phyloP scores from a whole-genome alignment of 108 stramenopile genomes.

The Licmophora abbreviata region DNA sequence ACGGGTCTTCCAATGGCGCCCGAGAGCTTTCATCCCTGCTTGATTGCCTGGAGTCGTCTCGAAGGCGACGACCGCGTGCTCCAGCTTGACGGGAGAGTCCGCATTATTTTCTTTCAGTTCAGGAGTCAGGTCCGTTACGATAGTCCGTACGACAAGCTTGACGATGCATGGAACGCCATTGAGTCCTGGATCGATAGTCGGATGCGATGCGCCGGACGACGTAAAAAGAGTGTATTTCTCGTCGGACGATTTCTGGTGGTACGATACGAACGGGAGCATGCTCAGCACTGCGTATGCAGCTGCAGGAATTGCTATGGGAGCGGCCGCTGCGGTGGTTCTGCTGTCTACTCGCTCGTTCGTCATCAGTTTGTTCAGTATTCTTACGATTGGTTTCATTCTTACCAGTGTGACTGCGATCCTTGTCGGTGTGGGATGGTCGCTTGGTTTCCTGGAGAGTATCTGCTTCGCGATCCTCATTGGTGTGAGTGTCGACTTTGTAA shows the following conservation, averaged over 20 bases:
- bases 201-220: conserved; percentile 14
- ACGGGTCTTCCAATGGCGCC: conserved; percentile 21
- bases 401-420: conserved; percentile 38
- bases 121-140: conserved; percentile 19
- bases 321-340: conserved; percentile 32
- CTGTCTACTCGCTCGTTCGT: conserved; percentile 30
- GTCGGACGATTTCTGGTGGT: conserved; percentile 37
- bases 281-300: conserved; percentile 7
- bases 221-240: conserved; percentile 18
- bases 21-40: conserved; percentile 35
- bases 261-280: conserved; percentile 40
- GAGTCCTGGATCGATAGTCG: conserved; percentile 30
- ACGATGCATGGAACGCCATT: conserved; percentile 29
- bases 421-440: conserved; percentile 36
- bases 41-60: conserved; percentile 26
- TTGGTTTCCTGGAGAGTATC: conserved; percentile 41
- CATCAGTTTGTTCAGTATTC: conserved; percentile 26
- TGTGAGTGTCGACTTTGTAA: conserved; percentile 40
- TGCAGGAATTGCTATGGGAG: conserved; percentile 16
- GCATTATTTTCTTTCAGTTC: conserved; percentile 21
- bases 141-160: conserved; percentile 20
- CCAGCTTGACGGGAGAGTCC: conserved; percentile 18
- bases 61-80: conserved; percentile 11
- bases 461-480: conserved; percentile 58
- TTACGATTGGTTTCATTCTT: conserved; percentile 39